Evolutionary conservation across 257 asterid genomes (phyloP).

Genomic region (Petunia secreta): DNA sequence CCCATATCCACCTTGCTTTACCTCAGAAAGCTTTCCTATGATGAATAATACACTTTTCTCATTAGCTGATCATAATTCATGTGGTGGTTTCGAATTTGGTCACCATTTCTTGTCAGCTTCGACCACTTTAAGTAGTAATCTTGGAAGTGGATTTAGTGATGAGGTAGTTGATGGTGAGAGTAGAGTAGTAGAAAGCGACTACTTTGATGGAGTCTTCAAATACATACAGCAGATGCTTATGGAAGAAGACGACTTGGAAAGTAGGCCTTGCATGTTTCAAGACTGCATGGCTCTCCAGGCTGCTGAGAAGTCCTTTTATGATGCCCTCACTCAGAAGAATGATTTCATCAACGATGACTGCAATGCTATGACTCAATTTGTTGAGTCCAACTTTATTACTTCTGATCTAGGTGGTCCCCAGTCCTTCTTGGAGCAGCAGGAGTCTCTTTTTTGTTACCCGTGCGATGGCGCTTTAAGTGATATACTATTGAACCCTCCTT

Average conservation of each 20-base stretch:
- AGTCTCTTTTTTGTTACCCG: not conserved
- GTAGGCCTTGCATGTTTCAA: constrained; percentile 32
- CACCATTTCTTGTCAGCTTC: not conserved
- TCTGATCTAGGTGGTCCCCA: not conserved
- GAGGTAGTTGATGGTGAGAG: not conserved
- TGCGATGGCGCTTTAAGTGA: no score
- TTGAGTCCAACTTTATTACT: not conserved
- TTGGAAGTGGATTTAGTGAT: not conserved
- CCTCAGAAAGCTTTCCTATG: not conserved
- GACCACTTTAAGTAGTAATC: not conserved
- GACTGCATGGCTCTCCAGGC: constrained; percentile 37
- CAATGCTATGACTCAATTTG: not conserved
- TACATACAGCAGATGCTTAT: constrained; percentile 29
- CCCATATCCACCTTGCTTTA: no score
- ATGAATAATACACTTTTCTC: constrained; percentile 14
- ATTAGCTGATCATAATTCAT: not conserved
- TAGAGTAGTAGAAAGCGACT: constrained; percentile 1
- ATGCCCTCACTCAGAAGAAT: constrained; percentile 24
- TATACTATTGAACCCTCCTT: no score
- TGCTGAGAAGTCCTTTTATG: constrained; percentile 36
- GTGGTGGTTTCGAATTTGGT: not conserved
- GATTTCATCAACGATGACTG: not conserved
- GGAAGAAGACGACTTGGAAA: constrained; percentile 31
- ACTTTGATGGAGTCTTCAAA: constrained; percentile 23
- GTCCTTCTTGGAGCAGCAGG: not conserved